Conservation (phyloP, 176 grass and related monocot species). For the Tillandsia leiboldiana region DNA sequence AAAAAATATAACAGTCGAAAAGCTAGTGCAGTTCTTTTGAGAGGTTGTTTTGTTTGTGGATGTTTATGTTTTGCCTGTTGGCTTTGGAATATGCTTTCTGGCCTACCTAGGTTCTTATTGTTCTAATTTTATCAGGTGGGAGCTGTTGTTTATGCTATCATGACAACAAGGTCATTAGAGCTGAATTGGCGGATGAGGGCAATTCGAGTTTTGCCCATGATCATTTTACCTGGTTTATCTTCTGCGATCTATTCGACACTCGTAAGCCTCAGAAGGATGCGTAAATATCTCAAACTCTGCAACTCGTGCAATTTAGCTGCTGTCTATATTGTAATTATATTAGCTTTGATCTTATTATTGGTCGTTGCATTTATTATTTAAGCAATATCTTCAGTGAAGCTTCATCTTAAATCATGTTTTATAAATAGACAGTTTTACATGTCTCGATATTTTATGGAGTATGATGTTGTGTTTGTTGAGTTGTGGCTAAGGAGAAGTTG, state of each 20-base stretch:
- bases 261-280: slow-evolving; percentile 73
- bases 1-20: no score
- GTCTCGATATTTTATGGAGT: no score
- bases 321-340: not conserved
- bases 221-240: slow-evolving; percentile 68
- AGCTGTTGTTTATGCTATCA: slow-evolving; percentile 64
- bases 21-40: not conserved
- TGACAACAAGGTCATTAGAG: slow-evolving; percentile 62
- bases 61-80: not conserved
- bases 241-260: slow-evolving; percentile 54
- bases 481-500: no score
- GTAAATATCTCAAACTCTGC: slow-evolving; percentile 40
- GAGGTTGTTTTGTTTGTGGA: not conserved
- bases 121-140: slow-evolving; percentile 43
- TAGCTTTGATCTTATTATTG: not conserved
- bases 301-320: not conserved
- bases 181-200: slow-evolving; percentile 73
- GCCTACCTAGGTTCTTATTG: not conserved
- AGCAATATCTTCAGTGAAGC: no score
- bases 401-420: no score
- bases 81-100: not conserved
- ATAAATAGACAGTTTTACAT: no score
- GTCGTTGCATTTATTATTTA: no score
- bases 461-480: no score
- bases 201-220: slow-evolving; percentile 63